Conservation (phyloP, 176 grass and related monocot genomes). For the Calamus simplicifolius region DNA sequence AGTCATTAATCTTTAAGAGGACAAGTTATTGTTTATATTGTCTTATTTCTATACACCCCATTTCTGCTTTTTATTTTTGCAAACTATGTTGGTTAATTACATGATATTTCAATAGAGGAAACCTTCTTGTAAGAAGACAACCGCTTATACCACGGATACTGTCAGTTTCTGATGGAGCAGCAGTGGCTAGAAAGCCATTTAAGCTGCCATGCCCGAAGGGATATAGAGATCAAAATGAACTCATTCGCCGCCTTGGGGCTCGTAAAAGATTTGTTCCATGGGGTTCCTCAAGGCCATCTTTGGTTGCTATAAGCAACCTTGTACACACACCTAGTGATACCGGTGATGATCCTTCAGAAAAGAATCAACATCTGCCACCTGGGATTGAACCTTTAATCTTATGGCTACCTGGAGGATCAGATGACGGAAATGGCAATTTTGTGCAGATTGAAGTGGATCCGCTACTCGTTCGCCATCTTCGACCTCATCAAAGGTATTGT, state of each 20-base stretch:
- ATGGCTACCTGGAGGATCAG: slow-evolving; percentile 55
- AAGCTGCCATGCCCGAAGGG: slow-evolving; percentile 67
- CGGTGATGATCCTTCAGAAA: slow-evolving; percentile 40
- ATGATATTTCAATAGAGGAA: slow-evolving; percentile 34
- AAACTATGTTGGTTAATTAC: background rate
- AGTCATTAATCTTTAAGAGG: no score
- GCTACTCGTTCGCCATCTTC: slow-evolving; percentile 73
- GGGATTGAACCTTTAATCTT: slow-evolving; percentile 87
- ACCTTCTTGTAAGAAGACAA: slow-evolving; percentile 69
- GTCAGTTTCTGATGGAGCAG: slow-evolving; percentile 78
- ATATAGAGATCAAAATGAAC: slow-evolving; percentile 57
- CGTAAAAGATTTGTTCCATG: slow-evolving; percentile 88
- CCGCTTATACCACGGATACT: slow-evolving; percentile 90
- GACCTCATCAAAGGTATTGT: slow-evolving; percentile 84
- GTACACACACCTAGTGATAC: slow-evolving; percentile 20
- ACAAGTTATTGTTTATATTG: no score
- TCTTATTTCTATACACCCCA: no score
- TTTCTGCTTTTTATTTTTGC: background rate
- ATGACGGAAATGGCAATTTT: slow-evolving; percentile 50
- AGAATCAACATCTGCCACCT: slow-evolving; percentile 64
- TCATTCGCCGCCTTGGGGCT: slow-evolving; percentile 68
- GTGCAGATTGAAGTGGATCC: slow-evolving; percentile 63
- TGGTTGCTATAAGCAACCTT: slow-evolving; percentile 44
- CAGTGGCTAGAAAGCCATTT: slow-evolving; percentile 78
- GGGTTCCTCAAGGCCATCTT: slow-evolving; percentile 45